Base-by-base conservation (phyloP, 306 rosid genomes). In the Mimosa bimucronata region DNA sequence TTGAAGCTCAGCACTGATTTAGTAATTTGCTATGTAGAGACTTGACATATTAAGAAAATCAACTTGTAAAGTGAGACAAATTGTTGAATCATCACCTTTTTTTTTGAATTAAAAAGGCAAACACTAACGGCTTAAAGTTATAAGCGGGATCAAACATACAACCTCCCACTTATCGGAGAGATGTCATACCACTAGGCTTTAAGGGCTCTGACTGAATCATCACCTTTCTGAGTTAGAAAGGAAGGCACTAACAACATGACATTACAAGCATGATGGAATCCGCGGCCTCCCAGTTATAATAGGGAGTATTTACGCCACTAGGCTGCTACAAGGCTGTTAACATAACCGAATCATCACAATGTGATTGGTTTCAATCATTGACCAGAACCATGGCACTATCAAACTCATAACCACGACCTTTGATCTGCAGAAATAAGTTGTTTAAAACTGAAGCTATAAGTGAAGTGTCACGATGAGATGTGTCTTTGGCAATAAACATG, bases 341-440 rank as follows among this genome's bases (percentile, higher is more conserved):
- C n/a, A 2, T 5, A 34, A 2, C 38, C 3, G 5, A 2, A 2
- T 60, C 13, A 60, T 26, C 34, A 68, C 77, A 28, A 46, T 40
- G 25, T 76, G 71, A 66, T 60, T 73, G 66, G 42, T 62, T 64
- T 81, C 82, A 86, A 82, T 86, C 85, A 65, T 58, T 71, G 23
- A 77, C 21, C 28, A 76, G 55, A 79, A 70, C 34, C 37, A 71
- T 66, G 16, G 70, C 48, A 66, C 73, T 15, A 28, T 85, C 86
- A 80, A 87, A 83, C 77, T 81, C 85, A 83, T 61, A 83, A 75
- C 85, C 92, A 77, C 76, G 75, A 41, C 87, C 87, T 85, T 82
- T 89, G 40, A 86, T 87, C 73, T 92, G 97, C 77, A 77, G 82
- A 84, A 82, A 79, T 82, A 89, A 62, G 79, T 77, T 80, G 84